These are phyloP conservation scores for Daphne laureola DNA, from an alignment of 441 rosid species.

Conservation along the genomic window DNA sequence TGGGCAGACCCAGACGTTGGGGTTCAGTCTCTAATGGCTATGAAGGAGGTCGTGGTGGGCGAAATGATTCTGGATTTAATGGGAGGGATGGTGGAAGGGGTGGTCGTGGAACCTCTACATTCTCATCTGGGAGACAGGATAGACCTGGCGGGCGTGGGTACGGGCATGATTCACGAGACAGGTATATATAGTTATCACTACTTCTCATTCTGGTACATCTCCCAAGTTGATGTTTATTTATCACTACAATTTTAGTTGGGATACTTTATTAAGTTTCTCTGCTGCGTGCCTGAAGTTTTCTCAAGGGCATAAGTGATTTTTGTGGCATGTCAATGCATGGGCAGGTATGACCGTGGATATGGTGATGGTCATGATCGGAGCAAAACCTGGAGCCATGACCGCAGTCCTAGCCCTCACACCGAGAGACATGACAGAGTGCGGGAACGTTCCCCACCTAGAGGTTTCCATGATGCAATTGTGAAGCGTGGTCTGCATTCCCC, in stretches of 20 bases:
- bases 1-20: slow-evolving; percentile 44
- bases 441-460: slow-evolving; percentile 15
- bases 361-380: slow-evolving; percentile 27
- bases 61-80: slow-evolving; percentile 31
- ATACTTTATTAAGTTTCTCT: too few relatives aligned
- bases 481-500: slow-evolving; percentile 28
- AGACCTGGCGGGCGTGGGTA: slow-evolving; percentile 38
- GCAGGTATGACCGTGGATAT: slow-evolving; percentile 35
- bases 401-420: slow-evolving; percentile 50
- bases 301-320: neutral
- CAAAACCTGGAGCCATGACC: slow-evolving; percentile 27
- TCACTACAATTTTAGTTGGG: too few relatives aligned
- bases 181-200: slow-evolving; percentile 24
- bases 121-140: slow-evolving; percentile 22
- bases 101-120: slow-evolving; percentile 5
- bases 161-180: slow-evolving; percentile 38
- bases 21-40: slow-evolving; percentile 30
- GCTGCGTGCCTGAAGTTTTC: neutral
- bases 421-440: slow-evolving; percentile 39
- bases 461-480: slow-evolving; percentile 76
- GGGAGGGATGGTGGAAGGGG: slow-evolving; percentile 28
- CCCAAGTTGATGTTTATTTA: too few relatives aligned
- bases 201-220: too few relatives aligned
- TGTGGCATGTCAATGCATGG: slow-evolving; percentile 6
- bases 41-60: slow-evolving; percentile 30